Base-by-base conservation (phyloP, 83 land plant genomes). In the Picea mariana region DNA sequence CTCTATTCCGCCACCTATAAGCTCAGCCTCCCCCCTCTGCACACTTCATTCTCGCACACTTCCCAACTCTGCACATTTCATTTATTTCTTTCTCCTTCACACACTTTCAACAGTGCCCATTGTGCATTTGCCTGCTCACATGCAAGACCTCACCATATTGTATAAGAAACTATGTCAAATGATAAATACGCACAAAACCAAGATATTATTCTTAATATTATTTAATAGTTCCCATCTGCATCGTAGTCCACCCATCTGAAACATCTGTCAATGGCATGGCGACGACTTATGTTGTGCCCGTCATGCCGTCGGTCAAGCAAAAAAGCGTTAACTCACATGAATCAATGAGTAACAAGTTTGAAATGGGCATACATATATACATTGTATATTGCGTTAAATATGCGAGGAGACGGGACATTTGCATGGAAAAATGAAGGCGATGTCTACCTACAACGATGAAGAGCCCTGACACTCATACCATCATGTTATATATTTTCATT, bases 251-350 rank as follows among this genome's bases (percentile, higher is more conserved):
- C 15, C 38, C 18, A 4, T 3, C 38, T 68, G 42, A 24, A 73
- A 44, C 58, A 73, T 52, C 59, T 47, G 44, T 73, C 77, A 23
- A 47, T 34, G 47, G 34, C 73, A 68, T 26, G 73, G 73, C 24
- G 77, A 21, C 12, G 77, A 73, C 77, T 73, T 73, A 52, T 42
- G 4, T 27, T 42, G 12, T 27, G 21, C 21, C 55, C 47, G 24
- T 21, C 49, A 7, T 40, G 77, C 55, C 24, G 55, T 42, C 27
- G 55, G 77, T 73, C 77, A 73, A 73, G 42, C 23, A 47, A 49
- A 73, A 40, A n/a, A 73, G 49, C 77, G 59, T 73, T 59, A 23
- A 73, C 77, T 73, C 77, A 73, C 77, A 73, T 73, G 77, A 49
- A 73, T 17, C 58, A 23, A 73, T 47, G 58, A 73, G 77, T 73